Evolutionary conservation across 768 basidiomycete species (phyloP).

Genomic region (Mrakia hoshinonis): DNA sequence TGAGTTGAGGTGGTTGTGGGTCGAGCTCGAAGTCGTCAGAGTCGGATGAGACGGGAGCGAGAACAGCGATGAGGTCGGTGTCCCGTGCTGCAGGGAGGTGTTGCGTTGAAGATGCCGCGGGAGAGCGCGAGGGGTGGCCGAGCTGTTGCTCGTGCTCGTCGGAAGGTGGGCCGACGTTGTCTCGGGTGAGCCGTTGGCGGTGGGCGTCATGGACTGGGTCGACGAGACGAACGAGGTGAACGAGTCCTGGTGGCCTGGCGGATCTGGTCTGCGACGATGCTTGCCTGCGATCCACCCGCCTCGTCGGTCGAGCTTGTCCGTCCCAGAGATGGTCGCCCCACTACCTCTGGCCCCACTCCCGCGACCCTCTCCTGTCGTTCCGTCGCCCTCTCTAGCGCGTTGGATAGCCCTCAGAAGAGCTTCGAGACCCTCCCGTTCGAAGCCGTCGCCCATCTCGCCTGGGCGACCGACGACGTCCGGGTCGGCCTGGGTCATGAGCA

Average conservation of each 20-base stretch:
- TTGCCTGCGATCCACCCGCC: slow-evolving; percentile 27
- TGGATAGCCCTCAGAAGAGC: slow-evolving; percentile 6
- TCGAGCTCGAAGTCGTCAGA: no score
- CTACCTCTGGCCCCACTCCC: neutral
- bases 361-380: neutral
- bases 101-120: slow-evolving; percentile 5
- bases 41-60: neutral
- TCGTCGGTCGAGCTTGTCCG: slow-evolving; percentile 1
- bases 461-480: slow-evolving; percentile 14
- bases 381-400: neutral
- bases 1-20: no score
- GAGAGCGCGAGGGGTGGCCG: neutral
- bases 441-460: neutral
- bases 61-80: neutral
- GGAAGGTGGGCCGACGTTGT: neutral
- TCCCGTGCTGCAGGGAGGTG: neutral
- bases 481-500: slow-evolving; percentile 24
- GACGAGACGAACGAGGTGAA: neutral
- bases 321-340: neutral
- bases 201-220: neutral
- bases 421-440: neutral
- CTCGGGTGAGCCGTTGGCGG: no score
- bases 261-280: neutral
- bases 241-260: neutral
- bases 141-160: neutral